Evolutionary conservation across 2,329 filamentous ascomycete genomes (phyloP).

Genomic region (Penicillium sp.): DNA sequence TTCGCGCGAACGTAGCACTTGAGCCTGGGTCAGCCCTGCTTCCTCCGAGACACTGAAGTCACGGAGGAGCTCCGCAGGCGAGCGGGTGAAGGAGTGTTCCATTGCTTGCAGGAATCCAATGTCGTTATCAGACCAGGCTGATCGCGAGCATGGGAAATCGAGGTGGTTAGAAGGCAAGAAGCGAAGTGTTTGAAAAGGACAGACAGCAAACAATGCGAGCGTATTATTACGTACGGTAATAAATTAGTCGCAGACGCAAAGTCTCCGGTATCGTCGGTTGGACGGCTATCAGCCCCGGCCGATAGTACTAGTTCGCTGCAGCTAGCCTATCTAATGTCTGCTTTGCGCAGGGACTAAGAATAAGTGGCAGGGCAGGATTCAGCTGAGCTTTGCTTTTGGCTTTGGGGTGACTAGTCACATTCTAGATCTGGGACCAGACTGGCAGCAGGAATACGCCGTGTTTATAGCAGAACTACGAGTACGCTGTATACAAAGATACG

Average conservation of each 20-base stretch:
- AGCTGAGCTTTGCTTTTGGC: no score
- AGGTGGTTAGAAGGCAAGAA: constrained; percentile 11
- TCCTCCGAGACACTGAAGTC: constrained; percentile 51
- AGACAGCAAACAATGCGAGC: constrained; percentile 10
- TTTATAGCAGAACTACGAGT: no score
- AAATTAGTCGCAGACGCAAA: neutral
- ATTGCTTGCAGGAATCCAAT: constrained; percentile 29
- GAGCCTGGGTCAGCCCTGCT: constrained; percentile 47
- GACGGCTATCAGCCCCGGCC: no score
- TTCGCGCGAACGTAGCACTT: constrained; percentile 43
- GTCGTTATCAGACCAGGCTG: constrained; percentile 9
- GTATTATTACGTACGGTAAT: neutral
- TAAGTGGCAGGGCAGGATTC: no score
- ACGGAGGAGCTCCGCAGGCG: constrained; percentile 48
- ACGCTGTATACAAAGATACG: no score
- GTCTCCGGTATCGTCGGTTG: neutral
- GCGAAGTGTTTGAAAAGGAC: constrained; percentile 18
- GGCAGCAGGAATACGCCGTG: no score
- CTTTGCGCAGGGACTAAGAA: no score
- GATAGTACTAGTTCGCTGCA: no score
- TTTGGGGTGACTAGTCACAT: no score
- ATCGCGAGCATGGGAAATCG: constrained; percentile 2
- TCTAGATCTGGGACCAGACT: no score
- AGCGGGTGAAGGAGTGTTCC: constrained; percentile 52
- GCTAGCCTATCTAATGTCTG: no score